Evolutionary conservation across 352 stramenopile species (phyloP).

Genomic region (Globisporangium nunn): DNA sequence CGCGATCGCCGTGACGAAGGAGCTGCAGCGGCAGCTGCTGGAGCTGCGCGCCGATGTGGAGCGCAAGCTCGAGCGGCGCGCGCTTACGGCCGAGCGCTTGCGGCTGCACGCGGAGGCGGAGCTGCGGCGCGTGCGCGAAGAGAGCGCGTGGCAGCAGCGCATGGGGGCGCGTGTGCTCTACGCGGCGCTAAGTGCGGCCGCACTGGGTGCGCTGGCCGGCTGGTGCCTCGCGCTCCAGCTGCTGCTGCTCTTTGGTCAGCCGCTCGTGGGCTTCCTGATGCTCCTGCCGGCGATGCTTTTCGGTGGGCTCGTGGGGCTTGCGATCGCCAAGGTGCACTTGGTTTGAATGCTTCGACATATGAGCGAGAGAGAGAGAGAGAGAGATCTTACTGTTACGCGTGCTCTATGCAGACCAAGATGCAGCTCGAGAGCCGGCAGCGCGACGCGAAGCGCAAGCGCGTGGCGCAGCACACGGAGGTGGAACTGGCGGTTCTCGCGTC

Average conservation of each 20-base stretch:
- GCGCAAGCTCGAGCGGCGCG: conserved; percentile 53
- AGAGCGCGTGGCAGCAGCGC: conserved; percentile 42
- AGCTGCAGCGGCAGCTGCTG: conserved; percentile 62
- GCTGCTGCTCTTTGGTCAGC: conserved; percentile 40
- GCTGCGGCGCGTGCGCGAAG: conserved; percentile 29
- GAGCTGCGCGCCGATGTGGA: conserved; percentile 39
- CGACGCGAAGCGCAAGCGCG: conserved; percentile 26
- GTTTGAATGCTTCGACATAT: too few species aligned
- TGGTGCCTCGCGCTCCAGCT: conserved; percentile 43
- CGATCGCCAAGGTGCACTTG: conserved; percentile 47
- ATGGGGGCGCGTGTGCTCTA: conserved; percentile 42
- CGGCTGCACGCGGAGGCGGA: conserved; percentile 59
- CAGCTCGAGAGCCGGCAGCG: conserved; percentile 45
- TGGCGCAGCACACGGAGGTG: conserved; percentile 40
- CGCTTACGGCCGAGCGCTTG: conserved; percentile 59
- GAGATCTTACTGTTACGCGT: background rate
- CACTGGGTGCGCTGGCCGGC: conserved; percentile 39
- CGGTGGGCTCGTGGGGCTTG: conserved; percentile 35
- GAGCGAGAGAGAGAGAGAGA: background rate
- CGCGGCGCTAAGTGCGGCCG: conserved; percentile 43
- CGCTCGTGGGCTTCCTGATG: conserved; percentile 57
- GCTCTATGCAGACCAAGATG: conserved; percentile 27
- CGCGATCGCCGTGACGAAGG: conserved; percentile 66
- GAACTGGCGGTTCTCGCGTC: conserved; percentile 41
- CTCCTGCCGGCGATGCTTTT: conserved; percentile 55